Conservation (phyloP, 1,139 yeast genomes). For the Magnusiomyces sp. region DNA sequence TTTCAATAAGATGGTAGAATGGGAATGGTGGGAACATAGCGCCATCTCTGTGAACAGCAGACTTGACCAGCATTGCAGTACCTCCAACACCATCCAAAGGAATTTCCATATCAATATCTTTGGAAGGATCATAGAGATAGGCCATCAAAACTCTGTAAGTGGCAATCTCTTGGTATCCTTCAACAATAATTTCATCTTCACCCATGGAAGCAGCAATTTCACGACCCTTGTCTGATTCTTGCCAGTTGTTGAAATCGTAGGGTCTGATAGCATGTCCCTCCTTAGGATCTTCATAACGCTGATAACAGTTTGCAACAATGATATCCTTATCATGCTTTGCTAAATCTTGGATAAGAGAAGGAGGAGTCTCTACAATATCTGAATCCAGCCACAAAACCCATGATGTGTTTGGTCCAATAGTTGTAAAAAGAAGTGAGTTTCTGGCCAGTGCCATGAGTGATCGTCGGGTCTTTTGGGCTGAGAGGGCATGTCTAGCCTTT, state of each 20-base stretch:
- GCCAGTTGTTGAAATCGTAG: slow-evolving; percentile 95
- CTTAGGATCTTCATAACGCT: slow-evolving; percentile 53
- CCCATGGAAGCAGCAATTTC: slow-evolving; percentile 59
- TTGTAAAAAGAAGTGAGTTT: slow-evolving; percentile 82
- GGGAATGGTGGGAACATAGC: slow-evolving; percentile 99
- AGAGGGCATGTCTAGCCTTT: slow-evolving; percentile 63
- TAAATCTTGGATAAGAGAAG: slow-evolving; percentile 74
- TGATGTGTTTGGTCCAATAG: slow-evolving; percentile 78
- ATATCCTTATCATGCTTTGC: slow-evolving; percentile 82
- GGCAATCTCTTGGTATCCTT: slow-evolving; percentile 83
- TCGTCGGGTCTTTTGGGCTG: slow-evolving; percentile 83
- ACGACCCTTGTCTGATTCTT: slow-evolving; percentile 79
- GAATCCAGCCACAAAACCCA: slow-evolving; percentile 97
- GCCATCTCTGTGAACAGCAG: slow-evolving; percentile 97
- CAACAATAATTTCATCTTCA: slow-evolving; percentile 88
- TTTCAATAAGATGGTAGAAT: slow-evolving; percentile 90
- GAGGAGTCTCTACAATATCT: slow-evolving; percentile 84
- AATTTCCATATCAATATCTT: slow-evolving; percentile 55
- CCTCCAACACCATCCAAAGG: slow-evolving; percentile 93
- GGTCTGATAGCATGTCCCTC: slow-evolving; percentile 65
- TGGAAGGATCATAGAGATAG: slow-evolving; percentile 60
- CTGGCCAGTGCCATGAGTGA: slow-evolving; percentile 89
- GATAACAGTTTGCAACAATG: slow-evolving; percentile 87
- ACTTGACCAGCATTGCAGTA: slow-evolving; percentile 89
- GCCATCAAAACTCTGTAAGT: slow-evolving; percentile 97